Base-by-base conservation (phyloP, 2,329 filamentous ascomycete species). In the Fusarium marasasianum region DNA sequence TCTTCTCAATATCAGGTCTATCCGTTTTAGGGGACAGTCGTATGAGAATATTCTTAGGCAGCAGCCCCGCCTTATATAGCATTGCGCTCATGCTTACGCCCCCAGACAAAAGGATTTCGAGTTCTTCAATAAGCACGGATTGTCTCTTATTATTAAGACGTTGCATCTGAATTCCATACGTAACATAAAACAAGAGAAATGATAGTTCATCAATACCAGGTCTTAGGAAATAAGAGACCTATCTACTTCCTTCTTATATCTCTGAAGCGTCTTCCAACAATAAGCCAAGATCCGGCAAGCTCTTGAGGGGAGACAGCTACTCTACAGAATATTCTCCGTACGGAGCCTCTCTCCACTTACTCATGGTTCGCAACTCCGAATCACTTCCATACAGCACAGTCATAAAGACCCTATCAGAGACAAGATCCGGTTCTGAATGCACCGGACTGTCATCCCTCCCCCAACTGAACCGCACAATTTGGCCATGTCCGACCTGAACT, bases 331-430 rank as follows among this genome's bases (percentile, higher is more conserved):
- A 64, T 0, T 35, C 17, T 17, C 47, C 63, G 3, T 55, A 65
- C 15, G 17, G 3, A 5, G n/a, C n/a, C 4, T 35, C 6, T 33
- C 59, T 55, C 40, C 15, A 40, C 8, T 54, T 24, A 22, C 33
- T 35, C 63, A 65, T 64, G 0, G 12, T 4, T 41, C 33, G 45
- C 13, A 65, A 24, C 1, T 65, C 59, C 10, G 18, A 1, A 1
- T 65, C 63, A n/a, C 59, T 65, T 3, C 59, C 63, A 64, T 47
- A 65, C 26, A 65, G 2, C 3, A 55, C 59, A 9, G 38, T 64
- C 47, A 65, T 64, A 2, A 65, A 65, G 3, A 64, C 13, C 45
- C 63, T 54, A 13, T 64, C 59, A 14, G 38, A 35, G 2, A 35
- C 15, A 9, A 65, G n/a, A 29, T 65, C 20, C 17, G 63, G 63